phyloP scores from a whole-genome alignment of 495 filamentous ascomycete genomes.

The Chlorociboria aeruginascens region DNA sequence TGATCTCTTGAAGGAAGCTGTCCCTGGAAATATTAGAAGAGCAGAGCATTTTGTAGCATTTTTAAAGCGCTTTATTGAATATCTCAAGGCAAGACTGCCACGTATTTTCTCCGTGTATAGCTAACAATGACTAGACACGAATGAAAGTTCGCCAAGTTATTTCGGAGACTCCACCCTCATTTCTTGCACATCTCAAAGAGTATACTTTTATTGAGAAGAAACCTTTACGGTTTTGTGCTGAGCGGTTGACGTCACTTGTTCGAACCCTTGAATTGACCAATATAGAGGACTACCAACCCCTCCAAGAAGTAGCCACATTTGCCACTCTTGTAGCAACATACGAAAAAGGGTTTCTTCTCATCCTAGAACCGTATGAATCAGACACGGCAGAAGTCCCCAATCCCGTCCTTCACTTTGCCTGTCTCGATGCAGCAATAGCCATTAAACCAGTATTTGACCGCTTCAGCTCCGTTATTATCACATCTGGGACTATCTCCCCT shows the following conservation, averaged over 20 bases:
- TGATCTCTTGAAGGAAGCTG: constrained; percentile 80
- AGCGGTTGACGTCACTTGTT: constrained; percentile 88
- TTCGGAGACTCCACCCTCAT: constrained; percentile 90
- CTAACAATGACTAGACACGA: constrained; percentile 44
- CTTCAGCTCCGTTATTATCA: constrained; percentile 96
- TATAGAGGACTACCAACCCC: constrained; percentile 92
- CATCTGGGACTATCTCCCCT: constrained; percentile 92
- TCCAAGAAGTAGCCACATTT: constrained; percentile 97
- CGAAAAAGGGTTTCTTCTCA: constrained; percentile 92
- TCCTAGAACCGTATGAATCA: constrained; percentile 92
- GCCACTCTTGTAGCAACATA: constrained; percentile 97
- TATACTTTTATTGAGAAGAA: constrained; percentile 97
- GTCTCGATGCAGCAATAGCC: constrained; percentile 93
- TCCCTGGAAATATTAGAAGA: constrained; percentile 90
- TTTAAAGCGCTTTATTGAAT: constrained; percentile 92
- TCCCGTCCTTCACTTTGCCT: constrained; percentile 90
- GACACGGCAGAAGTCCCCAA: constrained; percentile 94
- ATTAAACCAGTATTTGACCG: constrained; percentile 97
- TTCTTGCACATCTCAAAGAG: constrained; percentile 86
- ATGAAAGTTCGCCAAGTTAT: constrained; percentile 98
- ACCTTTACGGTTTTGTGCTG: constrained; percentile 87
- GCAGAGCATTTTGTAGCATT: constrained; percentile 96
- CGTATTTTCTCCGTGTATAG: background rate
- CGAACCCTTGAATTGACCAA: constrained; percentile 92
- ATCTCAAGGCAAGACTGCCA: constrained; percentile 56